Evolutionary conservation across 1,284 basidiomycete genomes (phyloP), one percentile per base, ranked within the genome.

Genomic region (Ganoderma meredithae): DNA sequence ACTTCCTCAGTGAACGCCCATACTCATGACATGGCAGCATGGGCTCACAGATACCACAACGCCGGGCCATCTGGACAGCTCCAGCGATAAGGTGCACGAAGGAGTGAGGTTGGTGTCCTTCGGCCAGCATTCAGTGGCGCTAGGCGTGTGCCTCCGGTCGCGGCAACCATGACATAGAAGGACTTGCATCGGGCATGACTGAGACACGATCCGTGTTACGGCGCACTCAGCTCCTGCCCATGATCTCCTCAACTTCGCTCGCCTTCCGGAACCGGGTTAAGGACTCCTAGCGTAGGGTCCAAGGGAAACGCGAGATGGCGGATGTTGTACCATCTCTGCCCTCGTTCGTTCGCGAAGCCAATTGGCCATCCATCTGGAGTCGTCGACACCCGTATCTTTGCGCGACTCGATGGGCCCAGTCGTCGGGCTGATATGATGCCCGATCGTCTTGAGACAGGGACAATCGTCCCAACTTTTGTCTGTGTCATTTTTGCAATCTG

Each of bases 51-150:
- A 31, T 41, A 8, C 70, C 58, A 68, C 68, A 27, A 25, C 39
- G 52, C 22, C 4, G 47, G 47, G 5, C 22, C 47, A 47, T 43
- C 12, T 36, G 65, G 49, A 63, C 61, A 63, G 63, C 39, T 41
- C 68, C 68, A 68, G 70, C 68, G 70, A 71, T 71, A 69, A 69
- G 70, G 68, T 65, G 66, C 65, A 62, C 63, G 65, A 67, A 22
- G 19, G 9, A 60, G 36, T 8, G 19, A 56, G 31, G 19, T 41
- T 43, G 39, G 9, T 25, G 12, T 41, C 22, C 22, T 5, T 49
- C 47, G 47, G 22, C n/a, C 44, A 47, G 9, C 60, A 49, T 58
- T 31, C 44, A 63, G 65, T 31, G 22, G 67, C 65, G 63, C 67
- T 15, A 31, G 47, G 60, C 67, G 65, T 67, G 65, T 65, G 66